A percentile compares a stretch with the other conserved stretches of the same genome.
Conservation (phyloP, 495 filamentous ascomycete species). For the Platismatia glauca region DNA sequence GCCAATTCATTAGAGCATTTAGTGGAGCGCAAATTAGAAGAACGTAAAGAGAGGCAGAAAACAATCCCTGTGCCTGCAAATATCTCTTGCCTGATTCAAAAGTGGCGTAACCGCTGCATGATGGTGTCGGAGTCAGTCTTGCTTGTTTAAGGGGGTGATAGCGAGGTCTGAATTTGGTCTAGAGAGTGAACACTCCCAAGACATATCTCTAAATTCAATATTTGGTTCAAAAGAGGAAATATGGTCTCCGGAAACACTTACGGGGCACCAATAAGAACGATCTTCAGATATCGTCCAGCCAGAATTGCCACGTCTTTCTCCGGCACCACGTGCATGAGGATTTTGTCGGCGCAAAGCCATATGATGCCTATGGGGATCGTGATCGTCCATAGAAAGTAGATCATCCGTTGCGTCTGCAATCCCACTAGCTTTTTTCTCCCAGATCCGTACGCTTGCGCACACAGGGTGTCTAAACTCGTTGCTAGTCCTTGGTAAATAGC, state of each 20-base stretch:
- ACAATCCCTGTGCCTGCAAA: conserved; percentile 65
- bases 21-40: conserved; percentile 61
- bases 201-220: too few relatives aligned
- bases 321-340: conserved; percentile 55
- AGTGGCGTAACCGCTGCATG: conserved; percentile 56
- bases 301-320: conserved; percentile 53
- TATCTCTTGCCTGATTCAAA: conserved; percentile 70
- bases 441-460: conserved; percentile 68
- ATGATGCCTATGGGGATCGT: conserved; percentile 57
- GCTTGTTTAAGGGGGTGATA: too few relatives aligned
- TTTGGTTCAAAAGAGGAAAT: too few relatives aligned
- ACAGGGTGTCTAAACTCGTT: conserved; percentile 67
- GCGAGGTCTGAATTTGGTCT: too few relatives aligned
- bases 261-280: conserved; percentile 59
- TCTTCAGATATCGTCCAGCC: conserved; percentile 58
- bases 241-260: too few relatives aligned
- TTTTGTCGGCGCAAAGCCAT: conserved; percentile 53
- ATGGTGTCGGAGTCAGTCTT: too few relatives aligned
- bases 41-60: conserved; percentile 57
- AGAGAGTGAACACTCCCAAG: too few relatives aligned
- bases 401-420: conserved; percentile 64
- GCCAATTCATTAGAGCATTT: conserved; percentile 65
- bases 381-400: conserved; percentile 51
- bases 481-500: conserved; percentile 63
- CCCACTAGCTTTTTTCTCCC: conserved; percentile 61